Conservation (phyloP, 2,329 filamentous ascomycete species). For the Aspergillus latus region DNA sequence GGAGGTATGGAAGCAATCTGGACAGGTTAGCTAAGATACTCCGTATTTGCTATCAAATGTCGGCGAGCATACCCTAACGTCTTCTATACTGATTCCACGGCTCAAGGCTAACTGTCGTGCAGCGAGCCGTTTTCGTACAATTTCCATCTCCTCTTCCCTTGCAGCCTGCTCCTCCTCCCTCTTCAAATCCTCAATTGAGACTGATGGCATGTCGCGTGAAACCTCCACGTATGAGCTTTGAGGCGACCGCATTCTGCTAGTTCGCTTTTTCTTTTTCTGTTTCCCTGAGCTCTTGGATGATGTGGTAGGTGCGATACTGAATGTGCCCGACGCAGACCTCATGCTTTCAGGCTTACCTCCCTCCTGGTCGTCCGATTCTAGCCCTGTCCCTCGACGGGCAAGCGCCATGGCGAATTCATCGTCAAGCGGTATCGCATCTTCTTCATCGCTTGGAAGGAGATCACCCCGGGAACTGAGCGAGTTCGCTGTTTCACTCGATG, state of each 20-base stretch:
- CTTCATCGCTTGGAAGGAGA: slow-evolving; percentile 86
- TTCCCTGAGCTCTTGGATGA: slow-evolving; percentile 44
- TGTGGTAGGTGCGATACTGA: slow-evolving; percentile 45
- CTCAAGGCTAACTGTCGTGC: slow-evolving; percentile 57
- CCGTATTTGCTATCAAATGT: not conserved
- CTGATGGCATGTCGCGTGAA: slow-evolving; percentile 36
- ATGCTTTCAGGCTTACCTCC: slow-evolving; percentile 58
- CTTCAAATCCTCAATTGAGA: slow-evolving; percentile 56
- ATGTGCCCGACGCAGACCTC: slow-evolving; percentile 47
- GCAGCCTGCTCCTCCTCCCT: slow-evolving; percentile 57
- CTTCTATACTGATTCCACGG: slow-evolving; percentile 48
- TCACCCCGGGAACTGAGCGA: slow-evolving; percentile 86
- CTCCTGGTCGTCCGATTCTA: slow-evolving; percentile 65
- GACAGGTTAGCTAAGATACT: not conserved
- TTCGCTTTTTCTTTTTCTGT: slow-evolving; percentile 32
- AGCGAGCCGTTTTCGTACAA: slow-evolving; percentile 54
- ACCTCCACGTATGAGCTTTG: slow-evolving; percentile 28
- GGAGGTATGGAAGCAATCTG: slow-evolving; percentile 18
- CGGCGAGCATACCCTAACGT: slow-evolving; percentile 30
- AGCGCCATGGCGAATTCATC: slow-evolving; percentile 88
- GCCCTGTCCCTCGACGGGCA: slow-evolving; percentile 59
- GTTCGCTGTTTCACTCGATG: slow-evolving; percentile 78
- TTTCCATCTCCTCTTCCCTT: slow-evolving; percentile 56
- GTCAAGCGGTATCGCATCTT: slow-evolving; percentile 88
- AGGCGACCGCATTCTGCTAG: slow-evolving; percentile 29